These are phyloP conservation scores for Eragrostis curvula DNA, from an alignment of 176 grass and related monocot species.

Conservation along the genomic window DNA sequence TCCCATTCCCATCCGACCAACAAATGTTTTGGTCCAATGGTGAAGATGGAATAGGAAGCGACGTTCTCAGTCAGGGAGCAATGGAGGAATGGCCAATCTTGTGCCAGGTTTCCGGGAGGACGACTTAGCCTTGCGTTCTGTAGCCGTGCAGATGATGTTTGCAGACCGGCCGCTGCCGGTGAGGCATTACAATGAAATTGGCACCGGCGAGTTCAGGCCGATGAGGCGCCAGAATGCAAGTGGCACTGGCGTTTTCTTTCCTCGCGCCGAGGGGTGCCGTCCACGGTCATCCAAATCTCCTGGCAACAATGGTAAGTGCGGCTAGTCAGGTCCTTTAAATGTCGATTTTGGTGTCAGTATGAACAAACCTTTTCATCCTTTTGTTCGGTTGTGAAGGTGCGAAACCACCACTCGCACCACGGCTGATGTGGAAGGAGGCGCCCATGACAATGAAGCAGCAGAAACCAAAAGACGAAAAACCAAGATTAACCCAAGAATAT, in stretches of 20 bases:
- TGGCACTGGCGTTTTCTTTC: constrained; percentile 50
- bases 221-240: not conserved
- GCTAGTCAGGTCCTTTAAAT: not conserved
- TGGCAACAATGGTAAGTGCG: constrained; percentile 12
- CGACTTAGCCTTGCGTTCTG: not conserved
- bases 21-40: not conserved
- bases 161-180: not conserved
- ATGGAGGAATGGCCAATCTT: not conserved
- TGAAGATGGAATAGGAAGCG: not conserved
- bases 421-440: constrained; percentile 16
- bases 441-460: constrained; percentile 16
- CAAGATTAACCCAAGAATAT: not conserved
- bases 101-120: not conserved
- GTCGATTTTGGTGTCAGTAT: not conserved
- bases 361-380: not conserved
- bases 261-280: constrained; percentile 7
- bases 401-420: constrained; percentile 24
- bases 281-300: not conserved
- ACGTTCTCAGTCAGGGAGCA: not conserved
- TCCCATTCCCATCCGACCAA: not conserved
- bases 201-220: constrained; percentile 38
- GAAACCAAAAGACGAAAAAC: not conserved
- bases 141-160: not conserved
- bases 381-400: constrained; percentile 3
- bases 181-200: not conserved